These are phyloP conservation scores for Aspergillus terreus DNA, from an alignment of 2,329 filamentous ascomycete genomes.

Conservation along the genomic window DNA sequence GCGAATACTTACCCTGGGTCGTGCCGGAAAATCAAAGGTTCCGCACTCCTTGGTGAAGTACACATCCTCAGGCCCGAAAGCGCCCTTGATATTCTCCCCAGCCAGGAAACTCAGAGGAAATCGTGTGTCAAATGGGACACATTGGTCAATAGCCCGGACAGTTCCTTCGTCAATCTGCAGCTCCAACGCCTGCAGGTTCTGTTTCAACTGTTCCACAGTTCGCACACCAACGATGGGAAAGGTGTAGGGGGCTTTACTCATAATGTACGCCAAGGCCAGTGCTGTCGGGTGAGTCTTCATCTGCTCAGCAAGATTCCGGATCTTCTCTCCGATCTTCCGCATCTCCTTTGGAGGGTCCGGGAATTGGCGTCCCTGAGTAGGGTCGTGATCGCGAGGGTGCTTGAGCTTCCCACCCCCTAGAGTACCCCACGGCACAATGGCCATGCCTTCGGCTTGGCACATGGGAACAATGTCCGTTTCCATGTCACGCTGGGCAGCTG, in stretches of 20 bases:
- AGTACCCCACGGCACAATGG: slow-evolving; percentile 50
- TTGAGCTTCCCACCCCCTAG: slow-evolving; percentile 44
- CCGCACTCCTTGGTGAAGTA: too few species aligned
- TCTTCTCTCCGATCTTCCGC: slow-evolving; percentile 4
- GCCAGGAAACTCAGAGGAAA: too few species aligned
- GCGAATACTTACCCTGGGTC: too few species aligned
- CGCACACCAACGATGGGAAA: slow-evolving; percentile 52
- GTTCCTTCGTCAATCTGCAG: too few species aligned
- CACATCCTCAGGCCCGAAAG: too few species aligned
- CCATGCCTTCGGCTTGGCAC: slow-evolving; percentile 61
- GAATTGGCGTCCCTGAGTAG: too few species aligned
- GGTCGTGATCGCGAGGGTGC: neutral
- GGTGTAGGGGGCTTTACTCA: slow-evolving; percentile 47
- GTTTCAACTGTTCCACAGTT: slow-evolving; percentile 48
- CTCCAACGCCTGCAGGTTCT: slow-evolving; percentile 51
- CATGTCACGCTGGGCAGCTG: slow-evolving; percentile 60
- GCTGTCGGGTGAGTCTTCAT: slow-evolving; percentile 7
- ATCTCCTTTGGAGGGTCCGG: too few species aligned
- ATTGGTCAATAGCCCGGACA: too few species aligned
- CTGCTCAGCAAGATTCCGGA: slow-evolving; percentile 5
- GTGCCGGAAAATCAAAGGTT: too few species aligned
- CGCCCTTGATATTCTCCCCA: too few species aligned
- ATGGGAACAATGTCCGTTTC: slow-evolving; percentile 67
- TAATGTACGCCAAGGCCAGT: slow-evolving; percentile 49
- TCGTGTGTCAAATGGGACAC: too few species aligned